Base-by-base conservation (phyloP, 345 rosid genomes). In the Odontarrhena argentea region DNA sequence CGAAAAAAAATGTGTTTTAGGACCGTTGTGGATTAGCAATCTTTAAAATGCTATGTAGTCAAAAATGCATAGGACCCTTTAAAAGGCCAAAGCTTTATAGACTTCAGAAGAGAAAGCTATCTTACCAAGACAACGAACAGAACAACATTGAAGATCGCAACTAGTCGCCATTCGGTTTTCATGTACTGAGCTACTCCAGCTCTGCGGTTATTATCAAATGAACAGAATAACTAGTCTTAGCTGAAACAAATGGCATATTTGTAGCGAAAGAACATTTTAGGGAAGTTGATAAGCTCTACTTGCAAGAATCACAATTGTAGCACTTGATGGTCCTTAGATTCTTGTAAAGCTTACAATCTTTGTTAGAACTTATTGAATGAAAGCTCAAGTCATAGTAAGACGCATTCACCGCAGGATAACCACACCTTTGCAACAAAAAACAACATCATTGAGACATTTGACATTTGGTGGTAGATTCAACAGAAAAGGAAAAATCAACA, bases 111-210 rank as follows among this genome's bases (percentile, higher is more conserved):
- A 32, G 8, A 42, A 66, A 36, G 34, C 35, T 14, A 25, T 26
- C 64, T 89, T 86, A 92, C 96, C 92, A 92, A 75, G 61, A 87
- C 77, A 35, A 79, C 79, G 50, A 92, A 92, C 22, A 93, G 65
- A 58, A 84, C 67, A 65, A 85, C 78, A 56, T 93, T 86, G 73
- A 87, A 87, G 72, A 87, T 82, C 7, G 98, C 98, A 24, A 93
- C 94, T 51, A 87, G 83, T 67, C 96, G 69, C 97, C 98, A 93
- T 74, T 86, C 96, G 2, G 76, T 87, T 81, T 87, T 89, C 97
- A 89, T 87, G 82, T 86, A 89, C 60, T 93, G 94, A 55, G 98
- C 98, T 50, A 93, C 98, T 69, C 97, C 98, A 11, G 97, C 98
- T 85, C 98, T 93, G 71, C 28, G 37, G 54, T 45, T 40, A 52